A percentile compares a stretch with the other conserved stretches of the same genome.
These are phyloP conservation scores for Besnoitia besnoiti DNA, from an alignment of 169 alveolate genomes.

Conservation along the genomic window DNA sequence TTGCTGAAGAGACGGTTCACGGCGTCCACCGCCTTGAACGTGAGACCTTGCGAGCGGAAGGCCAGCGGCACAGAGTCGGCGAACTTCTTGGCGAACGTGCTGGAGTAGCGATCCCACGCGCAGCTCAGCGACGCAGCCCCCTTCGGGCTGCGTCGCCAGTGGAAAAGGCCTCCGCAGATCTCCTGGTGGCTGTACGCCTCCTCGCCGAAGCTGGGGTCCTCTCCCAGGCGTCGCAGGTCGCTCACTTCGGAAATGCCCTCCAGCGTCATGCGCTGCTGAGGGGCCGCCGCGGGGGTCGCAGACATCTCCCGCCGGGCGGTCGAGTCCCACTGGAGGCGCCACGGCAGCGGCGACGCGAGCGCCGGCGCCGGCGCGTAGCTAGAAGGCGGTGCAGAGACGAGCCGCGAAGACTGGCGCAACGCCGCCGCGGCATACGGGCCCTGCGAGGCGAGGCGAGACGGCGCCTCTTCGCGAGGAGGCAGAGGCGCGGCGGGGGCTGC, in stretches of 20 bases:
- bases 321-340: too few relatives aligned
- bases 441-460: too few relatives aligned
- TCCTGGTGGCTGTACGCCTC: background rate
- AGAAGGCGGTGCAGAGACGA: too few relatives aligned
- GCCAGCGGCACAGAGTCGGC: background rate
- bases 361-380: too few relatives aligned
- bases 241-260: background rate
- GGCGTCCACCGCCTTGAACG: background rate
- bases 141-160: background rate
- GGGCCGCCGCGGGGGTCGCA: too few relatives aligned
- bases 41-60: background rate
- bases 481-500: too few relatives aligned
- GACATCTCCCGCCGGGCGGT: too few relatives aligned
- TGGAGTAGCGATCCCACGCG: background rate
- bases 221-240: conserved; percentile 13
- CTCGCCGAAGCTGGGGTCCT: background rate
- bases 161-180: conserved; percentile 19
- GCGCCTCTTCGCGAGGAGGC: too few relatives aligned
- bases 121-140: background rate
- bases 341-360: too few relatives aligned
- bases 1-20: background rate
- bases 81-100: background rate
- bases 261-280: too few relatives aligned
- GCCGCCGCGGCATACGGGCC: too few relatives aligned
- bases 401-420: too few relatives aligned